Evolutionary conservation across 345 rosid species (phyloP).

Genomic region (Cardiospermum halicacabum): DNA sequence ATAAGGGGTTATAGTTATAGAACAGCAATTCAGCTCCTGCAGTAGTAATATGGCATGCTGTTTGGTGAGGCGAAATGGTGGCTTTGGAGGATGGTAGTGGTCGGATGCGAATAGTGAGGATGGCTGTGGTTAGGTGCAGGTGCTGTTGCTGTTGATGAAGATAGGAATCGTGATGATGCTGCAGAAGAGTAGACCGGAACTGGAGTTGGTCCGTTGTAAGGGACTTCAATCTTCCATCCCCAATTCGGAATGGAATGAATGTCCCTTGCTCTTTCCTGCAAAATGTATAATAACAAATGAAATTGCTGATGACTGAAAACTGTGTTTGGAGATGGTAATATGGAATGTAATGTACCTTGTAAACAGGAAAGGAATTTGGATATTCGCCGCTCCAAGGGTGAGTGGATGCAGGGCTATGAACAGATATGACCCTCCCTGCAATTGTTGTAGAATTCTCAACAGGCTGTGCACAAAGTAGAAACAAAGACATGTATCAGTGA

Average conservation of each 20-base stretch:
- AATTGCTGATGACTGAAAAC: neutral
- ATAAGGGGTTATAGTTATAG: neutral
- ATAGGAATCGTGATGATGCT: constrained; percentile 90
- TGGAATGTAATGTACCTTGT: too few species aligned
- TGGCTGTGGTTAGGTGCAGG: constrained; percentile 35
- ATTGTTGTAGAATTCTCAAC: constrained; percentile 25
- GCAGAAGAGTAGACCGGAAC: constrained; percentile 49
- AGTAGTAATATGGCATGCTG: constrained; percentile 29
- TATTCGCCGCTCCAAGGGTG: constrained; percentile 31
- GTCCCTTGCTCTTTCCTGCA: constrained; percentile 55
- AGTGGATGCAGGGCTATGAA: constrained; percentile 19
- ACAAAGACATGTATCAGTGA: constrained; percentile 3
- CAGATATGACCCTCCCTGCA: constrained; percentile 21
- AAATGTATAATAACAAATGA: neutral
- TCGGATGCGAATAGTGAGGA: constrained; percentile 17
- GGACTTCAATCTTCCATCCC: constrained; percentile 35
- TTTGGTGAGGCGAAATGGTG: constrained; percentile 15
- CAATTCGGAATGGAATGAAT: constrained; percentile 27
- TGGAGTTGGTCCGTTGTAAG: constrained; percentile 28
- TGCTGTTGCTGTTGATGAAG: constrained; percentile 29
- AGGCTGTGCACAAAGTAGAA: constrained; percentile 24
- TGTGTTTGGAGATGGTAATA: too few species aligned
- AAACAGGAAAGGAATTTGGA: constrained; percentile 36
- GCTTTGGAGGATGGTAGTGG: constrained; percentile 16
- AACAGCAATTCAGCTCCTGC: constrained; percentile 22